Base-by-base conservation (phyloP, 116 monocot genomes). In the Dioscorea cayenensis region DNA sequence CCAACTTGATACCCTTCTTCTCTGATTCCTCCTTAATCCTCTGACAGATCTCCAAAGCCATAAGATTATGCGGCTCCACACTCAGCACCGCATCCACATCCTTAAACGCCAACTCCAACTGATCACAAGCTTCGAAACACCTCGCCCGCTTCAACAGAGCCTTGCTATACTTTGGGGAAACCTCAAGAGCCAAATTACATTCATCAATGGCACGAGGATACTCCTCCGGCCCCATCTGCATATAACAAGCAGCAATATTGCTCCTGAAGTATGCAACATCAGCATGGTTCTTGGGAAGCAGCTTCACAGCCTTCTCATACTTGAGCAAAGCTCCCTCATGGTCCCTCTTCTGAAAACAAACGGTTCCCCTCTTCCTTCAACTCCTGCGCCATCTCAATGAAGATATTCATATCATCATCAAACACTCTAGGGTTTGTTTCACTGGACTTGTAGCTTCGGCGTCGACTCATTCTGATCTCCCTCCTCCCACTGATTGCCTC, bases 261-360 rank as follows among this genome's bases (percentile, higher is more conserved):
- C 79, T 79, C 50, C 76, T 81, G 28, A 87, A 71, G 36, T 75
- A 76, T 9, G 87, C 82, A 23, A 82, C 59, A 68, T 90, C 90
- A 7, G 66, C 52, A 55, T 90, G 90, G 60, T 49, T 82, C 69
- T 80, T 82, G 14, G 90, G 87, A 6, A 90, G 82, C 25, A 90
- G 90, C 52, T 87, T 90, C 52, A 90, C 78, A 9, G 90, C 84
- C 64, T 90, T 87, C 38, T 84, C 90, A 49, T 87, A 90, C 68
- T 77, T 81, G 65, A 86, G 52, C 28, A 84, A 13, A 20, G 90
- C 87, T 21, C 70, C 81, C 36, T 87, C 87, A 69, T 84, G 80
- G 29, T 87, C 84, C 62, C 77, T 66, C 67, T 48, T 77, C 55
- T 90, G 90, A 62, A 62, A 90, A 84, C 12, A 84, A 63, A 52